Percentiles rank a stretch among this genome's conserved stretches.
Conservation (phyloP, 306 rosid genomes). For the Acacia crassicarpa region DNA sequence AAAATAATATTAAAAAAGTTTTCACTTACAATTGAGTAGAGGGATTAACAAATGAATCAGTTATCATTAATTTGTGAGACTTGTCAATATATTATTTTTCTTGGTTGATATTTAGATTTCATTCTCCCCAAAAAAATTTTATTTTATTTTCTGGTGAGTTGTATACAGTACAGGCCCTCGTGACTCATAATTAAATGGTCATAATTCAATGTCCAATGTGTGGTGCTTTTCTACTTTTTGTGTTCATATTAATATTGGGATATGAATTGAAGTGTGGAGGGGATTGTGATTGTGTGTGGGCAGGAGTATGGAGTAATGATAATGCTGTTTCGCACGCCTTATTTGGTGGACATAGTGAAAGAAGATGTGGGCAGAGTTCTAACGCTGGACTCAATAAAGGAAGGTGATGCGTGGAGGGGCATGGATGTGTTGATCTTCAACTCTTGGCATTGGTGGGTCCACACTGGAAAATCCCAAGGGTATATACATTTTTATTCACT, state of each 20-base stretch:
- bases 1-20: too few relatives aligned
- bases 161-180: not conserved
- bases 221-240: not conserved
- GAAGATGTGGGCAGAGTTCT: constrained; percentile 72
- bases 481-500: constrained; percentile 28
- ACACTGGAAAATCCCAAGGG: constrained; percentile 78
- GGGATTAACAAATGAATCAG: too few relatives aligned
- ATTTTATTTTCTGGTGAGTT: not conserved
- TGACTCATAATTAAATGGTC: not conserved
- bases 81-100: too few relatives aligned
- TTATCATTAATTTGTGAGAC: too few relatives aligned
- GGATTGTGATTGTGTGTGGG: not conserved
- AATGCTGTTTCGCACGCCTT: constrained; percentile 71
- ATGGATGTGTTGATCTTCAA: constrained; percentile 89
- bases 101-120: too few relatives aligned
- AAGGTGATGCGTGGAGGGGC: constrained; percentile 77
- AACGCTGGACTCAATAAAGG: constrained; percentile 62
- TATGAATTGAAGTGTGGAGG: not conserved
- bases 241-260: not conserved
- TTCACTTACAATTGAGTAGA: too few relatives aligned
- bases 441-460: constrained; percentile 99
- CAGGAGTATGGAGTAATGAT: constrained; percentile 80
- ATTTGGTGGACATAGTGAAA: constrained; percentile 71
- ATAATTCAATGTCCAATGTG: not conserved
- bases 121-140: too few relatives aligned